Evolutionary conservation across 805 yeast species (phyloP).

Genomic region (Saturnispora sanitii): DNA sequence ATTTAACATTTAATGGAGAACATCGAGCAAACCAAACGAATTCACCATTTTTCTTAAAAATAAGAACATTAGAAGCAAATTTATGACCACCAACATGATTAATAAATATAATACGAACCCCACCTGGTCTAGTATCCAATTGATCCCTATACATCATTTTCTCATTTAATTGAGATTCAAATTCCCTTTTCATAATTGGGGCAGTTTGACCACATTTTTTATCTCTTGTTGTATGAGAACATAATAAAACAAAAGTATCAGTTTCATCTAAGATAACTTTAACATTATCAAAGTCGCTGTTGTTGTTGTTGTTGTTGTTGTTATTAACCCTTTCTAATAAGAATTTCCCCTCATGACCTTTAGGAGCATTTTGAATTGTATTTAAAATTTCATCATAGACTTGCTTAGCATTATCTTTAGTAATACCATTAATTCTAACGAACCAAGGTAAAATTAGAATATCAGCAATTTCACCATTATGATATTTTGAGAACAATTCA

Average conservation of each 20-base stretch:
- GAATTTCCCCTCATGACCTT: slow-evolving; percentile 13
- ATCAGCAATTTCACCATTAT: slow-evolving; percentile 41
- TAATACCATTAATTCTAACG: slow-evolving; percentile 51
- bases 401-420: slow-evolving; percentile 31
- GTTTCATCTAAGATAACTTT: slow-evolving; percentile 30
- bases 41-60: slow-evolving; percentile 64
- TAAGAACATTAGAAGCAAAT: slow-evolving; percentile 79
- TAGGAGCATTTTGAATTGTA: slow-evolving; percentile 22
- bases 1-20: slow-evolving; percentile 62
- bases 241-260: slow-evolving; percentile 52
- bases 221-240: slow-evolving; percentile 88
- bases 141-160: slow-evolving; percentile 64
- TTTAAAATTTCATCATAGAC: slow-evolving; percentile 40
- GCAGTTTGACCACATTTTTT: slow-evolving; percentile 92
- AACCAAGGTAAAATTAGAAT: slow-evolving; percentile 65
- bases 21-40: slow-evolving; percentile 86
- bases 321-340: too few species aligned
- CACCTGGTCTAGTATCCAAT: slow-evolving; percentile 66
- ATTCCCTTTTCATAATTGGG: slow-evolving; percentile 73
- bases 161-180: slow-evolving; percentile 64
- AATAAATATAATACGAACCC: slow-evolving; percentile 58
- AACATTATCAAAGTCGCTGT: slow-evolving; percentile 23
- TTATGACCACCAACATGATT: slow-evolving; percentile 97
- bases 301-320: too few species aligned
- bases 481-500: slow-evolving; percentile 23